Percentiles rank a stretch among this genome's conserved stretches.
Conservation (phyloP, 768 basidiomycete genomes). For the Naganishia vaughanmartiniae region DNA sequence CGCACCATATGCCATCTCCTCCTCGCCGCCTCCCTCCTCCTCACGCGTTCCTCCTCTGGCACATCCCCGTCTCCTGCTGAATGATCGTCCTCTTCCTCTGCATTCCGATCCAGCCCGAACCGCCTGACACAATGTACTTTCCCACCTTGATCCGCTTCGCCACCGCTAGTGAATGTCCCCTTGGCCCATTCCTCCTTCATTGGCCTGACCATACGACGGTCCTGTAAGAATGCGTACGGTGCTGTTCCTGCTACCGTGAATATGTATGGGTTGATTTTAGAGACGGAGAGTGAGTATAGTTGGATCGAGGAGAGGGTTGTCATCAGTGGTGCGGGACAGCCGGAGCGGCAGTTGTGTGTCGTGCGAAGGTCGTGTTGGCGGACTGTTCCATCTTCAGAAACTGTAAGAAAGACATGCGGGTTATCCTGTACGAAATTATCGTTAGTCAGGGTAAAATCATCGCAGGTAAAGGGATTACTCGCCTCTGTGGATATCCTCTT, state of each 20-base stretch:
- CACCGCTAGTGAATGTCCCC: constrained; percentile 51
- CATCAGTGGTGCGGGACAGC: constrained; percentile 72
- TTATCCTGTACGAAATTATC: constrained; percentile 30
- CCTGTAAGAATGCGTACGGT: constrained; percentile 72
- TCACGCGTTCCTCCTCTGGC: constrained; percentile 4
- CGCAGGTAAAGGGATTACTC: constrained; percentile 58
- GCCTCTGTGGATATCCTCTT: constrained; percentile 78
- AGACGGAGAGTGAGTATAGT: constrained; percentile 71
- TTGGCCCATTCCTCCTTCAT: constrained; percentile 64
- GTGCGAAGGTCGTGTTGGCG: constrained; percentile 81
- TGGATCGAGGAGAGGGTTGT: constrained; percentile 59
- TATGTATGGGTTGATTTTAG: constrained; percentile 75
- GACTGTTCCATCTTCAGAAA: constrained; percentile 72
- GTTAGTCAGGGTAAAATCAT: not conserved
- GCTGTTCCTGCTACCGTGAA: constrained; percentile 81
- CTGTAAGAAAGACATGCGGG: constrained; percentile 43
- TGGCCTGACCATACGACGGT: constrained; percentile 70
- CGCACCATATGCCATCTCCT: constrained; percentile 53
- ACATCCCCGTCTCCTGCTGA: not conserved
- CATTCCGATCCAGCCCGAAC: constrained; percentile 60
- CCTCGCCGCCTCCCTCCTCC: constrained; percentile 29
- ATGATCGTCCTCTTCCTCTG: constrained; percentile 40
- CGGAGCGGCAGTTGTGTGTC: constrained; percentile 62
- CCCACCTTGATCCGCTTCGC: constrained; percentile 57
- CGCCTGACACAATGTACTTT: constrained; percentile 76